Conservation (phyloP, 805 yeast species). For the Maudiozyma barnettii region DNA sequence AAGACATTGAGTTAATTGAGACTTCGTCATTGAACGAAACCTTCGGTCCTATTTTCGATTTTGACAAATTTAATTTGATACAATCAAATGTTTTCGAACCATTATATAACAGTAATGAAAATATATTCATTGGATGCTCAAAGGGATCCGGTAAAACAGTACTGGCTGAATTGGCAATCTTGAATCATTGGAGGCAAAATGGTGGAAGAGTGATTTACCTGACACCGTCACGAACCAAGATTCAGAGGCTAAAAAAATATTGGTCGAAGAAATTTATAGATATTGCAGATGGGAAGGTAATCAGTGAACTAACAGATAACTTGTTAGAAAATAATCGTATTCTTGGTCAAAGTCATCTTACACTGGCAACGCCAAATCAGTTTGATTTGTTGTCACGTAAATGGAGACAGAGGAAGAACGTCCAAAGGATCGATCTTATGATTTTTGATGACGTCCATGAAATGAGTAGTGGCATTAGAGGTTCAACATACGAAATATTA, state of each 20-base stretch:
- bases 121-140: constrained; percentile 57
- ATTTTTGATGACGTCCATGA: constrained; percentile 67
- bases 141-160: constrained; percentile 71
- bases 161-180: constrained; percentile 62
- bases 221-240: constrained; percentile 48
- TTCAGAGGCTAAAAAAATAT: constrained; percentile 36
- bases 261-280: constrained; percentile 47
- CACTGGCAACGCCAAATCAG: constrained; percentile 71
- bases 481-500: constrained; percentile 58
- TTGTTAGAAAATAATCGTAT: constrained; percentile 42
- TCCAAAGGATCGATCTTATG: constrained; percentile 58
- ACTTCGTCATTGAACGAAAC: constrained; percentile 41
- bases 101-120: constrained; percentile 49
- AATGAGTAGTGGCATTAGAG: constrained; percentile 48
- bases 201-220: constrained; percentile 66
- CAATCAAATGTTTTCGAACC: constrained; percentile 65
- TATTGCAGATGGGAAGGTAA: constrained; percentile 47
- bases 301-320: constrained; percentile 48
- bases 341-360: constrained; percentile 52
- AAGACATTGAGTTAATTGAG: constrained; percentile 35
- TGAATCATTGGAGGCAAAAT: constrained; percentile 62
- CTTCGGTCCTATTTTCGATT: constrained; percentile 37
- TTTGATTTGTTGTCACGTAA: constrained; percentile 65
- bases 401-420: constrained; percentile 70
- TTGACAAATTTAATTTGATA: constrained; percentile 53